Percentiles rank a stretch among this genome's conserved stretches.
Evolutionary conservation across 2,329 filamentous ascomycete species (phyloP).

Genomic region (Verticillium albo-atrum): DNA sequence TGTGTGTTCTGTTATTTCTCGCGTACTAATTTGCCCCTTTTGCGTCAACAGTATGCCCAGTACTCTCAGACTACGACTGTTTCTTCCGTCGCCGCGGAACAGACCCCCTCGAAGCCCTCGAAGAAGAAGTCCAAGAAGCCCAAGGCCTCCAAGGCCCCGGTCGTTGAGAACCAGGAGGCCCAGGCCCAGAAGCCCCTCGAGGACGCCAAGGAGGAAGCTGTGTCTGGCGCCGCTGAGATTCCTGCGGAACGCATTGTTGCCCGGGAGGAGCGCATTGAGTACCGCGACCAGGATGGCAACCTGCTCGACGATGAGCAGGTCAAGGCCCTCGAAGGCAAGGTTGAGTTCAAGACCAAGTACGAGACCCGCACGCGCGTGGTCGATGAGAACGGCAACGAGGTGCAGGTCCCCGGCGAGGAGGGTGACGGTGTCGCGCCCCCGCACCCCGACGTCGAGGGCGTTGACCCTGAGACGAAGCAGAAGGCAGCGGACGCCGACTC

Average conservation of each 20-base stretch:
- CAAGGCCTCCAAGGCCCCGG: neutral
- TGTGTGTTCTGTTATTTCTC: neutral
- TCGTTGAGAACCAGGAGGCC: neutral
- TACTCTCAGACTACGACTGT: slow-evolving; percentile 6
- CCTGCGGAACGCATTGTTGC: slow-evolving; percentile 42
- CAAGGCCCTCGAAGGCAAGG: slow-evolving; percentile 79
- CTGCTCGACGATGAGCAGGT: slow-evolving; percentile 81
- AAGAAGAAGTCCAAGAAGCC: neutral
- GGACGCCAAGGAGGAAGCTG: slow-evolving; percentile 21
- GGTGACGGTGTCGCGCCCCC: slow-evolving; percentile 47
- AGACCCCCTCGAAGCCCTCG: neutral
- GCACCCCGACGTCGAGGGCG: slow-evolving; percentile 58
- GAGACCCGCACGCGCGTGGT: slow-evolving; percentile 89
- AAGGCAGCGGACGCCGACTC: slow-evolving; percentile 31
- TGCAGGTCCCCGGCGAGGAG: slow-evolving; percentile 36
- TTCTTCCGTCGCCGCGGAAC: slow-evolving; percentile 1
- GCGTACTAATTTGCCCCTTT: neutral
- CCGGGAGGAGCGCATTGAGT: slow-evolving; percentile 82
- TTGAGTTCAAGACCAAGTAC: slow-evolving; percentile 92
- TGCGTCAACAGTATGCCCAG: slow-evolving; percentile 6
- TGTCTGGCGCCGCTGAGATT: slow-evolving; percentile 47
- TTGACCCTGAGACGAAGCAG: slow-evolving; percentile 53
- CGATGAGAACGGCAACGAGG: slow-evolving; percentile 73
- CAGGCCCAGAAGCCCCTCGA: slow-evolving; percentile 18
- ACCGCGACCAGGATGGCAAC: slow-evolving; percentile 91